Evolutionary conservation across 73 alveolate species (phyloP).

Genomic region (Symbiodinium natans): DNA sequence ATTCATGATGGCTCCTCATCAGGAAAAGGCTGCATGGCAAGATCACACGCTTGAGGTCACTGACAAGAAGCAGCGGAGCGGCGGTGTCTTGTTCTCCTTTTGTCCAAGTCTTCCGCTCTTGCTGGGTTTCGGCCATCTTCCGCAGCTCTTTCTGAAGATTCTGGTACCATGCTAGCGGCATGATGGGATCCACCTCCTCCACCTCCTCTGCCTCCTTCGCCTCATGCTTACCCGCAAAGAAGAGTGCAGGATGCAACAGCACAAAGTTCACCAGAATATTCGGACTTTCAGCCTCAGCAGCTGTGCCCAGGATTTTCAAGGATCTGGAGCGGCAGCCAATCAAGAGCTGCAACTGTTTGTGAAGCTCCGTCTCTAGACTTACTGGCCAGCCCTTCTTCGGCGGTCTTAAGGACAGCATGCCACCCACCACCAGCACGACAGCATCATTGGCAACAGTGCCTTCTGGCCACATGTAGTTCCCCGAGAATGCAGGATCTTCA

Average conservation of each 20-base stretch:
- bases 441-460: not conserved
- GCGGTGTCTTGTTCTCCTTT: slow-evolving; percentile 56
- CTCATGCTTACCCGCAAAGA: not conserved
- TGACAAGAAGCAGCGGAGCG: slow-evolving; percentile 48
- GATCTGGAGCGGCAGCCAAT: not conserved
- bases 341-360: slow-evolving; percentile 23
- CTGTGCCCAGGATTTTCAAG: slow-evolving; percentile 8
- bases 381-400: slow-evolving; percentile 76
- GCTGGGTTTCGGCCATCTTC: slow-evolving; percentile 30
- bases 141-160: not conserved
- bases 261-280: slow-evolving; percentile 55
- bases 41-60: slow-evolving; percentile 42
- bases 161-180: slow-evolving; percentile 41
- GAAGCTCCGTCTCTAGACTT: slow-evolving; percentile 17
- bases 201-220: not conserved
- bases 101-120: slow-evolving; percentile 37
- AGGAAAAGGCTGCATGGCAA: slow-evolving; percentile 64
- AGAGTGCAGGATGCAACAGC: slow-evolving; percentile 49
- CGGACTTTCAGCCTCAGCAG: slow-evolving; percentile 74
- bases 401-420: slow-evolving; percentile 54
- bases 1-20: not conserved
- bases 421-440: slow-evolving; percentile 54
- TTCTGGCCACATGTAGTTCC: slow-evolving; percentile 25
- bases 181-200: not conserved
- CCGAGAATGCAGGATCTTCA: slow-evolving; percentile 21